Evolutionary conservation across 1,284 basidiomycete genomes (phyloP).

Genomic region (Heliocybe sulcata): DNA sequence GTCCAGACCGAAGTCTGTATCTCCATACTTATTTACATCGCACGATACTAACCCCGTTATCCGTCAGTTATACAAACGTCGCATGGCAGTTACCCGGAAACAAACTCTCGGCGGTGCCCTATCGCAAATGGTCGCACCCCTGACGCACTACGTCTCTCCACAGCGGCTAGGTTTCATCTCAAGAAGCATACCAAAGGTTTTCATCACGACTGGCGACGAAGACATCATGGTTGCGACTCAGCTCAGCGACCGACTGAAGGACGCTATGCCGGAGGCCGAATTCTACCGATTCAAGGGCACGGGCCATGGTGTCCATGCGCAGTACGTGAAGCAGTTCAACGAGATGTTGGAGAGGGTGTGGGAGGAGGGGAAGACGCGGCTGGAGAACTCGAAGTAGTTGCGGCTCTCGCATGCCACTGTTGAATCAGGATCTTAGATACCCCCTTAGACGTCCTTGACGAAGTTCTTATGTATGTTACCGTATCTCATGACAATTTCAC

Average conservation of each 20-base stretch:
- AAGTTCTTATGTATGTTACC: too few relatives aligned
- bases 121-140: constrained; percentile 68
- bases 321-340: constrained; percentile 48
- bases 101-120: constrained; percentile 60
- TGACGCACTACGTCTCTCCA: constrained; percentile 61
- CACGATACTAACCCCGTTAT: not conserved
- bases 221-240: constrained; percentile 59
- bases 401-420: not conserved
- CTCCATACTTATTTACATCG: not conserved
- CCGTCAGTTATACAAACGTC: constrained; percentile 41
- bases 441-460: too few relatives aligned
- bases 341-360: constrained; percentile 48
- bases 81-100: constrained; percentile 47
- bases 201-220: constrained; percentile 69
- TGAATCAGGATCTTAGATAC: too few relatives aligned
- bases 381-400: constrained; percentile 3
- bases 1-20: constrained; percentile 38
- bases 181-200: constrained; percentile 47
- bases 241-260: constrained; percentile 53
- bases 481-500: too few relatives aligned
- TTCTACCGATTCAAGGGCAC: constrained; percentile 54
- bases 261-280: constrained; percentile 63
- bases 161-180: constrained; percentile 51
- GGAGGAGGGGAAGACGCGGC: constrained; percentile 37
- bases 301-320: constrained; percentile 63